phyloP scores from a whole-genome alignment of 2,329 filamentous ascomycete genomes.

The Drechslerella dactyloides region DNA sequence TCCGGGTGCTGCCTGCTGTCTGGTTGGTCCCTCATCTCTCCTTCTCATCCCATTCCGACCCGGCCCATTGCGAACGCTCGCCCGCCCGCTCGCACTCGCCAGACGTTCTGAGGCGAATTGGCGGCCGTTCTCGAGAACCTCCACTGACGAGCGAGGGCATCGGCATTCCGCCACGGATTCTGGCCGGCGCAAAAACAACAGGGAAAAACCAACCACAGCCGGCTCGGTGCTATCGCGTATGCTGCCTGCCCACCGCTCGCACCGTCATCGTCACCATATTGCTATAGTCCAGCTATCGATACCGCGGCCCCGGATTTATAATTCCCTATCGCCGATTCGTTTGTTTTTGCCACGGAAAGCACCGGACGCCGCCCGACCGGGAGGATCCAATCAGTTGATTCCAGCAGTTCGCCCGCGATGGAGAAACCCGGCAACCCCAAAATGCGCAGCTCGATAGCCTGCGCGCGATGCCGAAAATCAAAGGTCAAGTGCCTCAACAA shows the following conservation, averaged over 20 bases:
- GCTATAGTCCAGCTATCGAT: background rate
- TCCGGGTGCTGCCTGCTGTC: conserved; percentile 3
- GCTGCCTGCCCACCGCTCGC: too few species aligned
- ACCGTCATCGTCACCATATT: background rate
- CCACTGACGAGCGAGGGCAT: conserved; percentile 11
- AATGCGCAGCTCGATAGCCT: conserved; percentile 55
- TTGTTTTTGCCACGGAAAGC: conserved; percentile 4
- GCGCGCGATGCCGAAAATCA: conserved; percentile 58
- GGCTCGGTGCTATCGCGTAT: conserved; percentile 5
- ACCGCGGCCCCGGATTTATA: background rate
- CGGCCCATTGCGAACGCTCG: conserved; percentile 1
- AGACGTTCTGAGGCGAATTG: conserved; percentile 19
- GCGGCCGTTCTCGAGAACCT: background rate
- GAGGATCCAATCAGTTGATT: conserved; percentile 7
- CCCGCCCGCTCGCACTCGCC: conserved; percentile 1
- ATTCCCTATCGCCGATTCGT: background rate
- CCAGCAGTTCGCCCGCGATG: conserved; percentile 27
- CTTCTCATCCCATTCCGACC: conserved; percentile 29
- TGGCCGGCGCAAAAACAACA: conserved; percentile 32
- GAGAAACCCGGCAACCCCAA: conserved; percentile 50
- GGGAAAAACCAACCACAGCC: conserved; percentile 14
- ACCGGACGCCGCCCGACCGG: background rate
- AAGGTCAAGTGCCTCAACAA: conserved; percentile 88
- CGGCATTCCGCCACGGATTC: conserved; percentile 49
- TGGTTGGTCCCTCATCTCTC: conserved; percentile 14